Evolutionary conservation across 257 asterid genomes (phyloP).

Genomic region (Prunella vulgaris): DNA sequence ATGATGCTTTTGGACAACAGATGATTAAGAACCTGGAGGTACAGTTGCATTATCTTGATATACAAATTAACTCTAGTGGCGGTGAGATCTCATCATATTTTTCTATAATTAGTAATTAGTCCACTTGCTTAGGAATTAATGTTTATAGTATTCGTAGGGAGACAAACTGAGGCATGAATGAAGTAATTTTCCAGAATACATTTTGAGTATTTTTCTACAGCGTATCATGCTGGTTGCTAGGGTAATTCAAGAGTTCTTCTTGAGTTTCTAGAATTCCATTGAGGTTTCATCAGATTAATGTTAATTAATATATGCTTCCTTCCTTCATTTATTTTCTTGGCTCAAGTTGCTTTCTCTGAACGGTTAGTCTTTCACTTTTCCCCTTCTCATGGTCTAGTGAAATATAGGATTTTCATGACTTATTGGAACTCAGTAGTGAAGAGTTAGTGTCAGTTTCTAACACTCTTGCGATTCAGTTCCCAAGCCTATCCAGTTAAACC

Average conservation of each 20-base stretch:
- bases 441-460: background rate
- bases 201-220: too few species aligned
- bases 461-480: background rate
- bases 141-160: too few species aligned
- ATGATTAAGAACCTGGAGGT: slow-evolving; percentile 98
- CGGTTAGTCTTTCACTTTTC: background rate
- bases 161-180: too few species aligned
- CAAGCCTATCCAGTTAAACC: background rate
- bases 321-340: background rate
- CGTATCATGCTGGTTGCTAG: too few species aligned
- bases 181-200: too few species aligned
- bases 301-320: slow-evolving; percentile 11
- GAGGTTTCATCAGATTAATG: too few species aligned
- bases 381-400: background rate
- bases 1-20: slow-evolving; percentile 98
- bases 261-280: too few species aligned
- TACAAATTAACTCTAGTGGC: background rate
- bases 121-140: too few species aligned
- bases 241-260: too few species aligned
- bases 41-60: slow-evolving; percentile 20
- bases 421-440: background rate
- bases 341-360: background rate
- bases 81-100: too few species aligned
- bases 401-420: background rate
- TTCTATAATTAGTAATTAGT: too few species aligned